Evolutionary conservation across 164 flowering plant species (phyloP).

Genomic region (Berberis vulgaris): DNA sequence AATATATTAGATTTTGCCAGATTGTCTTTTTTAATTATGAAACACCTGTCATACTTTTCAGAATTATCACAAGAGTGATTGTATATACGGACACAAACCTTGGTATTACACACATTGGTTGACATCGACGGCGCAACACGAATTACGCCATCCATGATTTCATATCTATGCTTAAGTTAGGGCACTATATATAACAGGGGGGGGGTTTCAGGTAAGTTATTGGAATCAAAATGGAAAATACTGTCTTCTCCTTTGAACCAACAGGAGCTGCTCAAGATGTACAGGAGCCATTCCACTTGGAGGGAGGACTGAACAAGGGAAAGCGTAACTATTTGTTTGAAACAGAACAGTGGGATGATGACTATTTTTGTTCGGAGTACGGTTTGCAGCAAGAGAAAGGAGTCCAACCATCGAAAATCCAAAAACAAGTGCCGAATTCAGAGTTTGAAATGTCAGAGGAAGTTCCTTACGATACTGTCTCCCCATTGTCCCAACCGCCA

Average conservation of each 20-base stretch:
- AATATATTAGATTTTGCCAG: too few relatives aligned
- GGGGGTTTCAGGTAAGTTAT: too few relatives aligned
- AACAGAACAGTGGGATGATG: slow-evolving; percentile 13
- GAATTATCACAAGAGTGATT: too few relatives aligned
- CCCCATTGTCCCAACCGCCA: slow-evolving; percentile 2
- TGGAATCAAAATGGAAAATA: slow-evolving; percentile 4
- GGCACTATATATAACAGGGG: too few relatives aligned
- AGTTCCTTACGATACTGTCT: not conserved
- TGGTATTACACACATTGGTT: too few relatives aligned
- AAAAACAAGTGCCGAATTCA: slow-evolving; percentile 7
- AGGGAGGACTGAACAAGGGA: slow-evolving; percentile 5
- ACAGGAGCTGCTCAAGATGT: slow-evolving; percentile 14
- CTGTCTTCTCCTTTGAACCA: slow-evolving; percentile 10
- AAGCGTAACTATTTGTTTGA: slow-evolving; percentile 9
- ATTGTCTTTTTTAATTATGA: too few relatives aligned
- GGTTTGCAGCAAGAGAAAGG: slow-evolving; percentile 12
- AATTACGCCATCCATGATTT: too few relatives aligned
- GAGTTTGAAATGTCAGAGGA: slow-evolving; percentile 3
- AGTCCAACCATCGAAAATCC: slow-evolving; percentile 7
- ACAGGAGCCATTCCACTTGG: slow-evolving; percentile 3
- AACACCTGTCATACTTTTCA: too few relatives aligned
- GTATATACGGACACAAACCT: too few relatives aligned
- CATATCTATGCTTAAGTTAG: too few relatives aligned
- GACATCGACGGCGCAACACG: too few relatives aligned
- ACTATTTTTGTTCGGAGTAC: slow-evolving; percentile 2